Conservation (phyloP, 225 moss, liverwort and hornwort species). For the Marchantia paleacea region DNA sequence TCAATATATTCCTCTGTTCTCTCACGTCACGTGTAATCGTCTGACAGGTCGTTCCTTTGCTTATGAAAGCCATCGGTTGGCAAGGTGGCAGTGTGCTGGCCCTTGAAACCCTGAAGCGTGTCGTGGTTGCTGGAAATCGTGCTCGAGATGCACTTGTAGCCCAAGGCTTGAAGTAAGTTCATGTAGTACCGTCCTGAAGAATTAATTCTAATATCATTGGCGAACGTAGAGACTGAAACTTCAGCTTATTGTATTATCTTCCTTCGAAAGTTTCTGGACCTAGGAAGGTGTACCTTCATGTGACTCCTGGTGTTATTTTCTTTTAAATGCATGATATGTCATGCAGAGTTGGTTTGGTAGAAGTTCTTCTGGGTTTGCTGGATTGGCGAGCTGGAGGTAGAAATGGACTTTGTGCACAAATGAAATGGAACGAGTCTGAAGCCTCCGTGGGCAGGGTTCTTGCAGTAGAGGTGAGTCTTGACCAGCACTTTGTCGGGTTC, state of each 20-base stretch:
- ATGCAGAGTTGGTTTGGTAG: slow-evolving; percentile 78
- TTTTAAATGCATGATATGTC: not conserved
- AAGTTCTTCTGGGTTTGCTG: slow-evolving; percentile 82
- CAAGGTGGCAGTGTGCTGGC: slow-evolving; percentile 94
- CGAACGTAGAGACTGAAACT: too few species aligned
- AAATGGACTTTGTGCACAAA: slow-evolving; percentile 81
- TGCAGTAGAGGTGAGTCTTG: slow-evolving; percentile 70
- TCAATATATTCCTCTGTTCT: not conserved
- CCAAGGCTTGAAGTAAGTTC: slow-evolving; percentile 79
- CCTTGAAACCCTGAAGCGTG: slow-evolving; percentile 82
- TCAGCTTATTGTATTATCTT: too few species aligned
- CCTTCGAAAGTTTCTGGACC: not conserved
- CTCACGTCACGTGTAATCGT: not conserved
- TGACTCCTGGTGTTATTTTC: not conserved
- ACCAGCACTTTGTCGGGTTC: not conserved
- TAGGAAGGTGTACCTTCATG: not conserved
- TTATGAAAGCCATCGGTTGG: slow-evolving; percentile 98
- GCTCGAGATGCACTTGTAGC: slow-evolving; percentile 93
- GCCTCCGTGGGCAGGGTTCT: slow-evolving; percentile 90
- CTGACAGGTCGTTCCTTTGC: slow-evolving; percentile 75
- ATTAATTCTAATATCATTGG: too few species aligned
- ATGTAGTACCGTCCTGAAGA: too few species aligned
- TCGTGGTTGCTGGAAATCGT: slow-evolving; percentile 89
- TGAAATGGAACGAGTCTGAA: slow-evolving; percentile 97
- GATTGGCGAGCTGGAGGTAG: slow-evolving; percentile 95